phyloP scores from a whole-genome alignment of 2,329 filamentous ascomycete species.

The Teratosphaeria nubilosa region DNA sequence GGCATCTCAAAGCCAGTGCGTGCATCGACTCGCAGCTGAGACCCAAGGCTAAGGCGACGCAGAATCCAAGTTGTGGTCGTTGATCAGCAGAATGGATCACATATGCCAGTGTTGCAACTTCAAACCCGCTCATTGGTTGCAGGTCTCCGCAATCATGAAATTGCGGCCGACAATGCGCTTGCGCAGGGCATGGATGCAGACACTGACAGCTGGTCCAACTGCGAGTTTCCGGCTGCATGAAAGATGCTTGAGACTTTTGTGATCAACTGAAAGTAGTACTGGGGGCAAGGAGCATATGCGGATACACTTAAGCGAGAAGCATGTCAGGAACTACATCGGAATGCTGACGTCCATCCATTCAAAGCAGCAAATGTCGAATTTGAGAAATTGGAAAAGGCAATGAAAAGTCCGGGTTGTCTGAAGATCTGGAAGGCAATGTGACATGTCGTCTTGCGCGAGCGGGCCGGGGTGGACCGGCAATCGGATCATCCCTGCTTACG shows the following conservation, averaged over 20 bases:
- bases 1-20: neutral
- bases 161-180: neutral
- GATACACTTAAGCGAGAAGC: neutral
- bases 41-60: neutral
- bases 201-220: neutral
- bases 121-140: neutral
- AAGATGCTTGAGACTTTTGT: neutral
- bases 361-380: neutral
- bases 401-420: neutral
- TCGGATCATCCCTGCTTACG: neutral
- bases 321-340: neutral
- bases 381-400: neutral
- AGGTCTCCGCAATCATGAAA: neutral
- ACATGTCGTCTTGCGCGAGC: neutral
- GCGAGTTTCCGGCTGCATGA: neutral
- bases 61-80: neutral
- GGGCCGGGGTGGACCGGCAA: neutral
- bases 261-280: neutral
- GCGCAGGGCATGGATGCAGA: neutral
- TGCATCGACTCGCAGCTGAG: neutral
- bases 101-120: neutral
- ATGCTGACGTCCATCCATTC: neutral
- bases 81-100: neutral
- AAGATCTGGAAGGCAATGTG: neutral
- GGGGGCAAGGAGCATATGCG: neutral